Conservation (phyloP, 169 alveolate species). For the Ichthyophthirius multifiliis region DNA sequence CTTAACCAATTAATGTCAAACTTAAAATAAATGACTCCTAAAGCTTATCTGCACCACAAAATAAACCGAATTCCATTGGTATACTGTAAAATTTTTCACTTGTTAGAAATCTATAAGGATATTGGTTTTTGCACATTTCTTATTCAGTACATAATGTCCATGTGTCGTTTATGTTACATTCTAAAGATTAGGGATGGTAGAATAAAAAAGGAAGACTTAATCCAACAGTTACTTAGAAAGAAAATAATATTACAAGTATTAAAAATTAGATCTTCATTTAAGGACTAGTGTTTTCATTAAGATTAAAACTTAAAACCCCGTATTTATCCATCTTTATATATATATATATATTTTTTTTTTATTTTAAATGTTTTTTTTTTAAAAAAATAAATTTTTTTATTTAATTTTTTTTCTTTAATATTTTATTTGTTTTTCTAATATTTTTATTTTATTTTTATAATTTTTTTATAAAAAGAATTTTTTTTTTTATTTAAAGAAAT, state of each 20-base stretch:
- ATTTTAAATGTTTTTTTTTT: no score
- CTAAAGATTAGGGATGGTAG: background rate
- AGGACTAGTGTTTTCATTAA: no score
- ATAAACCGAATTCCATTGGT: background rate
- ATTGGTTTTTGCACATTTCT: background rate
- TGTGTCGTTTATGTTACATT: background rate
- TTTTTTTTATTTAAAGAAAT: no score
- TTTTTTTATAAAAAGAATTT: no score
- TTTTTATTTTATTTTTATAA: no score
- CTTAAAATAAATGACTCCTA: background rate
- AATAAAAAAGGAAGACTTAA: background rate
- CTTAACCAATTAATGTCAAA: background rate
- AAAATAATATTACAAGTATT: background rate
- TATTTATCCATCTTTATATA: no score
- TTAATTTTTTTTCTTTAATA: no score
- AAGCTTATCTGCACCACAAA: background rate
- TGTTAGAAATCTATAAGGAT: background rate
- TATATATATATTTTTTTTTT: no score
- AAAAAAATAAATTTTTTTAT: no score
- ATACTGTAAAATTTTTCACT: background rate
- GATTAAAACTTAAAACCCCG: no score
- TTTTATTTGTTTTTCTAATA: no score
- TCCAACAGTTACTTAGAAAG: conserved; percentile 1
- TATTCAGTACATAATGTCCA: background rate
- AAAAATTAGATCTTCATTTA: no score